Conservation (phyloP, 1,284 basidiomycete species). For the Paramarasmius palmivorus region DNA sequence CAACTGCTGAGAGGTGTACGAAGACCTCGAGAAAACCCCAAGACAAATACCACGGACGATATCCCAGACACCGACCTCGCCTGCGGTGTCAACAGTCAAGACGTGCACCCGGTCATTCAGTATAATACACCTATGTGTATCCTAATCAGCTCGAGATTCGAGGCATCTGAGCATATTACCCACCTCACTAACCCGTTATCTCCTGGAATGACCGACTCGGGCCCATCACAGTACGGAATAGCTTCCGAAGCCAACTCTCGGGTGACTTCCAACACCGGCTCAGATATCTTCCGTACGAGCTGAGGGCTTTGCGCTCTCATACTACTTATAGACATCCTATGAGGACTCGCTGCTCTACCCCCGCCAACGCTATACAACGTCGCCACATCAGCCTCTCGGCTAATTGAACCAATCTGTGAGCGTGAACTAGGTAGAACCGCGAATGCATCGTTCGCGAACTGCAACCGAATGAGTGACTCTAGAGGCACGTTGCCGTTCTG, state of each 20-base stretch:
- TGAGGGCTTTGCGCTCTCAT: too few species aligned
- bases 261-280: constrained; percentile 5
- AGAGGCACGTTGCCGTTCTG: background rate
- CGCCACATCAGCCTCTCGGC: background rate
- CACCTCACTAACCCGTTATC: background rate
- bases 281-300: background rate
- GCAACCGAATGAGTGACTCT: background rate
- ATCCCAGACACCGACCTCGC: constrained; percentile 92
- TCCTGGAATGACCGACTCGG: constrained; percentile 1
- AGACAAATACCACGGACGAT: constrained; percentile 79
- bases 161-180: too few species aligned
- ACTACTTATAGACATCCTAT: too few species aligned
- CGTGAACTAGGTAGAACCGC: background rate
- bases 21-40: constrained; percentile 56
- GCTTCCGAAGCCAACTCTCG: constrained; percentile 23
- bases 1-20: constrained; percentile 17
- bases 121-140: constrained; percentile 55
- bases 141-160: background rate
- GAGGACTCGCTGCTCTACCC: background rate
- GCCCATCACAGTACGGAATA: background rate
- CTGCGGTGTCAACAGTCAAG: constrained; percentile 85
- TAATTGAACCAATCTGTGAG: background rate
- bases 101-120: constrained; percentile 93
- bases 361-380: background rate
- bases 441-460: background rate